These are phyloP conservation scores for Coelastrella sp. DNA, from an alignment of 139 green algal species.

Conservation along the genomic window DNA sequence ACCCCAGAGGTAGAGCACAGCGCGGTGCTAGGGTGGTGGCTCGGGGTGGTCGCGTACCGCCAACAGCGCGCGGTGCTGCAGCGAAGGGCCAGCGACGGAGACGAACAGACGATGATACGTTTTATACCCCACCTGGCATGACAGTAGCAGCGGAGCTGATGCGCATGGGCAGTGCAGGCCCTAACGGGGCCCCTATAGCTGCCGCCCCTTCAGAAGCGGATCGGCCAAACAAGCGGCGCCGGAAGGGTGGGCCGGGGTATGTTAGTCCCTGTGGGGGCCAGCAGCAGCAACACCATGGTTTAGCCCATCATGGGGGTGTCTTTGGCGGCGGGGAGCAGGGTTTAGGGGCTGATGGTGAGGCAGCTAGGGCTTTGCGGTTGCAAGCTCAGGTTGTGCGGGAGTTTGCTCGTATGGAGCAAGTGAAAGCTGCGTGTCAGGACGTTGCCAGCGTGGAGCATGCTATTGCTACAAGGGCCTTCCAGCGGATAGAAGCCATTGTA, in stretches of 20 bases:
- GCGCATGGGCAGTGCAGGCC: constrained; percentile 13
- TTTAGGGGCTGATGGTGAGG: background rate
- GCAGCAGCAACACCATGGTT: constrained; percentile 6
- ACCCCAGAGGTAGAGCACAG: background rate
- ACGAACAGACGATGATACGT: constrained; percentile 40
- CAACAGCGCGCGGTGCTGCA: constrained; percentile 7
- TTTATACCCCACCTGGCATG: constrained; percentile 29
- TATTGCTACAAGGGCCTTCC: constrained; percentile 73
- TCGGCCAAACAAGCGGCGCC: constrained; percentile 13
- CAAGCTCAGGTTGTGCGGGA: constrained; percentile 56
- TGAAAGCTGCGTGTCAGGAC: constrained; percentile 74
- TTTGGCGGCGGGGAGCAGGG: background rate
- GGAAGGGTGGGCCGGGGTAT: constrained; percentile 1
- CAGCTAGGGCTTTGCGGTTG: background rate
- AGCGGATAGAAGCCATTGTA: constrained; percentile 65
- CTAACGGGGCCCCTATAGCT: background rate
- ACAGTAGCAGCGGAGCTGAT: constrained; percentile 22
- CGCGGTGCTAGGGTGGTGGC: background rate
- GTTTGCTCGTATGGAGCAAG: constrained; percentile 74
- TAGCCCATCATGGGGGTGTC: too few species aligned
- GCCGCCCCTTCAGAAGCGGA: background rate
- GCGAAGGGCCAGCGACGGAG: background rate
- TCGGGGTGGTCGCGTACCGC: background rate
- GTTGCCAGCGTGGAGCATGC: constrained; percentile 62
- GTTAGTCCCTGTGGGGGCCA: background rate